A percentile compares a stretch with the other conserved stretches of the same genome.
Evolutionary conservation across 2,329 filamentous ascomycete genomes (phyloP).

Genomic region (Rasamsonia emersonii): DNA sequence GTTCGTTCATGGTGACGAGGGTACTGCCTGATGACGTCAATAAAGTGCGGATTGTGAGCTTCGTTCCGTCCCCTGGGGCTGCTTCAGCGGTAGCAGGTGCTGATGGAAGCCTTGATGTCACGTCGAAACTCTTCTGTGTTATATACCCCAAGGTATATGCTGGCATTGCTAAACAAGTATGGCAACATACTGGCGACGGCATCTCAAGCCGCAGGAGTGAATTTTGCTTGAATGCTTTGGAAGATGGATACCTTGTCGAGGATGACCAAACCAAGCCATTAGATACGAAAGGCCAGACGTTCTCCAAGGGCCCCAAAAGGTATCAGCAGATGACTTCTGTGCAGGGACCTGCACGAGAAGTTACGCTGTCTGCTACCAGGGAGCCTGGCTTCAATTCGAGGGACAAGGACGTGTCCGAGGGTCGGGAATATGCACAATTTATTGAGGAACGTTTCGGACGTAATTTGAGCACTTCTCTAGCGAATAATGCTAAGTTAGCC

Average conservation of each 20-base stretch:
- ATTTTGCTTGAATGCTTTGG: conserved; percentile 70
- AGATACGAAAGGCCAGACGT: conserved; percentile 23
- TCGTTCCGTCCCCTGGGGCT: conserved; percentile 54
- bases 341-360: conserved; percentile 28
- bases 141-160: conserved; percentile 62
- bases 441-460: conserved; percentile 91
- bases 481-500: conserved; percentile 73
- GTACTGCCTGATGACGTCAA: conserved; percentile 26
- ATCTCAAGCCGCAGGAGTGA: conserved; percentile 85
- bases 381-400: conserved; percentile 23
- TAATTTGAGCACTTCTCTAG: conserved; percentile 73
- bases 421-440: conserved; percentile 66
- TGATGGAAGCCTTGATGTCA: conserved; percentile 24
- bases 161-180: conserved; percentile 78
- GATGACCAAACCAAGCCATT: conserved; percentile 23
- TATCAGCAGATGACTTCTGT: conserved; percentile 61
- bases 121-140: conserved; percentile 59
- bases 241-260: conserved; percentile 57
- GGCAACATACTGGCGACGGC: conserved; percentile 93
- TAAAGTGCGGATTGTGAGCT: conserved; percentile 46
- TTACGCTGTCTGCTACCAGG: conserved; percentile 25
- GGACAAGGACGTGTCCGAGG: conserved; percentile 26
- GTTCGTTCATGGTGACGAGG: conserved; percentile 56
- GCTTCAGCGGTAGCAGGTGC: conserved; percentile 44
- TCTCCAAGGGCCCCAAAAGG: conserved; percentile 63